A percentile compares a stretch with the other conserved stretches of the same genome.
Evolutionary conservation across 2,329 filamentous ascomycete species (phyloP).

Genomic region (Fusarium aywerte): DNA sequence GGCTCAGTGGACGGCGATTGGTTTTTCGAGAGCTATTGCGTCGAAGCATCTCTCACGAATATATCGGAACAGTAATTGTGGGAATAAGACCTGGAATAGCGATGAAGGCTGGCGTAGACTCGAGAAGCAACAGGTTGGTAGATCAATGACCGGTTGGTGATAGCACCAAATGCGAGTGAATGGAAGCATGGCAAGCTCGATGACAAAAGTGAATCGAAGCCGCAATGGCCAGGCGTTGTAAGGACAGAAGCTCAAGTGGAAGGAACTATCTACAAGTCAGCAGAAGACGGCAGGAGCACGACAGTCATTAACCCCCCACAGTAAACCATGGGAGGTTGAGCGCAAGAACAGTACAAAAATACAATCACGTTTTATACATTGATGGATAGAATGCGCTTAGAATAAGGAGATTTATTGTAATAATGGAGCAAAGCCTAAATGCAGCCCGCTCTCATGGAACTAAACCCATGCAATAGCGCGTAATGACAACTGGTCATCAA

Average conservation of each 20-base stretch:
- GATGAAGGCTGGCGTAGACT: not conserved
- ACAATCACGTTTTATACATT: not conserved
- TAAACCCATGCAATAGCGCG: constrained; percentile 29
- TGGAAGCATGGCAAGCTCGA: not conserved
- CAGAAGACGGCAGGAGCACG: not conserved
- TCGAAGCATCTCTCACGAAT: constrained; percentile 57
- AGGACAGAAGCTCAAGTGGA: constrained; percentile 13
- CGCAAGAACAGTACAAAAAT: not conserved
- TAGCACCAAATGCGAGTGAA: not conserved
- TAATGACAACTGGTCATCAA: constrained; percentile 33
- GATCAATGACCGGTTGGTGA: constrained; percentile 19
- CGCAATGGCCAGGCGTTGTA: too few relatives aligned
- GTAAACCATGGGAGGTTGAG: too few relatives aligned
- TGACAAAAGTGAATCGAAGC: not conserved
- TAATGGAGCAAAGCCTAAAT: constrained; percentile 25
- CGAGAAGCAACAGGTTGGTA: constrained; percentile 6
- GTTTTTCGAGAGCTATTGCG: constrained; percentile 59
- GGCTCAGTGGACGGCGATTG: constrained; percentile 57
- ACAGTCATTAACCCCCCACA: too few relatives aligned
- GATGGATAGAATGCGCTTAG: not conserved
- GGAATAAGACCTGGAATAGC: not conserved
- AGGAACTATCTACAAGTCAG: constrained; percentile 17
- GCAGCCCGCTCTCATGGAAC: constrained; percentile 16
- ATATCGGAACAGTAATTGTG: not conserved
- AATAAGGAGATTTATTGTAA: constrained; percentile 39